Percentiles rank a stretch among this genome's conserved stretches.
Evolutionary conservation across 345 rosid species (phyloP).

Genomic region (Ailanthus altissimus): DNA sequence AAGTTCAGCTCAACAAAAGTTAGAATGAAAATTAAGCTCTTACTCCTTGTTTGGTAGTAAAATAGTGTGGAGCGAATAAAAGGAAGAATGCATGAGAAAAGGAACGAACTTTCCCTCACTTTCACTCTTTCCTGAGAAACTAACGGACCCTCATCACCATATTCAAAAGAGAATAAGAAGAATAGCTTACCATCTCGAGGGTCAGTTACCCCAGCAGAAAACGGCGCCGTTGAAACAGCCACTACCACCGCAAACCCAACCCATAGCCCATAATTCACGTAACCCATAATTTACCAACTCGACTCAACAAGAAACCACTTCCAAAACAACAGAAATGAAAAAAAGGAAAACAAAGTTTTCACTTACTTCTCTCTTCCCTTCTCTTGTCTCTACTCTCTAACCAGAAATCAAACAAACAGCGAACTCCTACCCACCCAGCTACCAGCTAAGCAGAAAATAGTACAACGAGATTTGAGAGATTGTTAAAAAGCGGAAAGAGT

Average conservation of each 20-base stretch:
- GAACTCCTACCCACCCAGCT: neutral
- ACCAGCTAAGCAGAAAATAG: neutral
- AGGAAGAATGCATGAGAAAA: slow-evolving; percentile 1
- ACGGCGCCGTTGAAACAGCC: slow-evolving; percentile 34
- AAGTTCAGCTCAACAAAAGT: no score
- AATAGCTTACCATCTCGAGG: slow-evolving; percentile 60
- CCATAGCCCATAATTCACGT: slow-evolving; percentile 28
- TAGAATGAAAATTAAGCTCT: neutral
- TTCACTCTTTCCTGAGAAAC: slow-evolving; percentile 11
- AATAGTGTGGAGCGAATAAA: neutral
- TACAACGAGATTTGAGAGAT: neutral
- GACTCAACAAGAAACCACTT: neutral
- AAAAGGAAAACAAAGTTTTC: neutral
- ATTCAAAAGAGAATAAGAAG: slow-evolving; percentile 4
- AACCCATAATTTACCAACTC: slow-evolving; percentile 38
- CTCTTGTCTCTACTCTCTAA: neutral
- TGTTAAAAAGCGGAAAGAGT: neutral
- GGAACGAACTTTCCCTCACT: slow-evolving; percentile 6
- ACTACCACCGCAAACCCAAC: slow-evolving; percentile 42
- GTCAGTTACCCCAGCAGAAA: slow-evolving; percentile 52
- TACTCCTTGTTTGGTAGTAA: neutral
- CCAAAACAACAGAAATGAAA: neutral
- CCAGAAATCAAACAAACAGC: slow-evolving; percentile 12
- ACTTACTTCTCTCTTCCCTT: neutral
- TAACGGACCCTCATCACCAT: slow-evolving; percentile 26